phyloP scores from a whole-genome alignment of 2,329 filamentous ascomycete species.

The Aspergillus arachidicola region DNA sequence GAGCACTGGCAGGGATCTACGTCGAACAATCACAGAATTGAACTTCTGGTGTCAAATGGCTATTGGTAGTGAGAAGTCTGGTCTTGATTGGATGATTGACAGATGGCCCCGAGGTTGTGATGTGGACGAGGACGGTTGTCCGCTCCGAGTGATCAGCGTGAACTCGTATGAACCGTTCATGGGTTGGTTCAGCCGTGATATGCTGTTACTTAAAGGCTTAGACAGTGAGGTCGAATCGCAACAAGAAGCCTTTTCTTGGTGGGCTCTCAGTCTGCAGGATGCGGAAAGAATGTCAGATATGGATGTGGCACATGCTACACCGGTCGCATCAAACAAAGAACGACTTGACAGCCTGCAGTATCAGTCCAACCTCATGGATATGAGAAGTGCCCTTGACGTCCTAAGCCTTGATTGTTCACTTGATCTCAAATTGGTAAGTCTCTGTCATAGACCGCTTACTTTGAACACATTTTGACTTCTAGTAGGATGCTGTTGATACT shows the following conservation, averaged over 20 bases:
- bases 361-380: slow-evolving; percentile 36
- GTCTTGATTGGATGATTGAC: slow-evolving; percentile 85
- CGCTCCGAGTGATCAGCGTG: slow-evolving; percentile 77
- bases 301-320: slow-evolving; percentile 35
- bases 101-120: slow-evolving; percentile 74
- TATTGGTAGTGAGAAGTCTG: slow-evolving; percentile 83
- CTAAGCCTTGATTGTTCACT: slow-evolving; percentile 32
- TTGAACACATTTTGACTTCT: slow-evolving; percentile 19
- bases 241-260: slow-evolving; percentile 67
- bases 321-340: slow-evolving; percentile 20
- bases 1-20: slow-evolving; percentile 70
- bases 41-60: slow-evolving; percentile 98
- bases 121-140: slow-evolving; percentile 66
- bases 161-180: slow-evolving; percentile 77
- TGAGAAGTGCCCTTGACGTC: slow-evolving; percentile 40
- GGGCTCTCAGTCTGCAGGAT: slow-evolving; percentile 65
- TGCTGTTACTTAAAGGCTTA: slow-evolving; percentile 43
- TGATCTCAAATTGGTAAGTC: slow-evolving; percentile 32
- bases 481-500: slow-evolving; percentile 60
- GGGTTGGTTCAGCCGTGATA: slow-evolving; percentile 72
- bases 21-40: slow-evolving; percentile 79
- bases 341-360: slow-evolving; percentile 31
- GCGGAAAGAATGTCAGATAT: slow-evolving; percentile 51
- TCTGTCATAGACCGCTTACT: background rate
- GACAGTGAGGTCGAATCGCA: slow-evolving; percentile 64